These are phyloP conservation scores for Oryza meridionalis DNA, from an alignment of 176 grass and related monocot genomes.

Conservation along the genomic window DNA sequence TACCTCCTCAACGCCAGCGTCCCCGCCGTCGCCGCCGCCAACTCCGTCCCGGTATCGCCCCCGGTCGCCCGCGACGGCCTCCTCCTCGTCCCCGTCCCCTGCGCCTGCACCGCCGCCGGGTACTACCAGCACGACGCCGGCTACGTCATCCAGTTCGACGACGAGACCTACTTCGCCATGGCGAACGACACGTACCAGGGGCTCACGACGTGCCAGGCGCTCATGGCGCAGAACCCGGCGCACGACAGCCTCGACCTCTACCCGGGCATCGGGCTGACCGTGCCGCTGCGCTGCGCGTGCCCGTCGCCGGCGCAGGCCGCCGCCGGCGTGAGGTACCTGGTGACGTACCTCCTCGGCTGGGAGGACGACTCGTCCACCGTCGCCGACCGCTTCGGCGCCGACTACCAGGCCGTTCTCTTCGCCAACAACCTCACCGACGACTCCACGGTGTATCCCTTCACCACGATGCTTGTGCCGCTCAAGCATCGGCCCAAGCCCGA, in stretches of 20 bases:
- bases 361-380: slow-evolving; percentile 34
- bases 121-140: slow-evolving; percentile 70
- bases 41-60: slow-evolving; percentile 15
- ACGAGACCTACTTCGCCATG: slow-evolving; percentile 48
- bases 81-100: slow-evolving; percentile 53
- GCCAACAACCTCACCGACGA: slow-evolving; percentile 48
- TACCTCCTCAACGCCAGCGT: slow-evolving; percentile 1
- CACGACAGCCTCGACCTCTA: slow-evolving; percentile 23
- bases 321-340: slow-evolving; percentile 48
- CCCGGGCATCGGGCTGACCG: neutral
- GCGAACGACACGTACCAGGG: slow-evolving; percentile 65
- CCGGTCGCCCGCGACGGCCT: slow-evolving; percentile 21
- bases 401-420: slow-evolving; percentile 39
- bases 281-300: slow-evolving; percentile 66
- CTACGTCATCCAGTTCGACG: slow-evolving; percentile 29
- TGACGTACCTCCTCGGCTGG: slow-evolving; percentile 50
- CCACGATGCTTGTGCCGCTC: slow-evolving; percentile 56
- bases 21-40: slow-evolving; percentile 35
- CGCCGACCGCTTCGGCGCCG: slow-evolving; percentile 42
- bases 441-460: slow-evolving; percentile 55
- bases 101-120: slow-evolving; percentile 46
- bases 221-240: slow-evolving; percentile 61
- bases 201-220: slow-evolving; percentile 59
- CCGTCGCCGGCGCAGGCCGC: slow-evolving; percentile 46
- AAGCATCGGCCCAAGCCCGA: slow-evolving; percentile 40